Evolutionary conservation across 1,284 basidiomycete genomes (phyloP), one percentile per base, ranked within the genome.

Genomic region (Leccinum pallidistipes): DNA sequence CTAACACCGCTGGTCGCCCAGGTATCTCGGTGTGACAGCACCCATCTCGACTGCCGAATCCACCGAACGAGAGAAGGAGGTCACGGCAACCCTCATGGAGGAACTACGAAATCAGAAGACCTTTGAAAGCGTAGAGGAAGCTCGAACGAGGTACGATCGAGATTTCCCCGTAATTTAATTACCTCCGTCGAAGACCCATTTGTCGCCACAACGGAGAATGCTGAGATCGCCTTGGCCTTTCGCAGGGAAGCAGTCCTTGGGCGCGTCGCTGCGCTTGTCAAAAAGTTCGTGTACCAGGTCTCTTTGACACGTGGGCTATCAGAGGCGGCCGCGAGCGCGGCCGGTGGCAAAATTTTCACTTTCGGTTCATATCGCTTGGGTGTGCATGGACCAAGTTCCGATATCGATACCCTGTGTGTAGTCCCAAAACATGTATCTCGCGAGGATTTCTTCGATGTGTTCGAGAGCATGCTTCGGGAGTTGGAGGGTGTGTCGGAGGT

Each of bases 371-470:
- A 97, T 81, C 87, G 93, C 66, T 81, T 99, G 50, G 97, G 97
- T 61, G 97, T 99, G 14, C 97, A 99, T 76, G 94, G 94, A 12
- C 97, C 97, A 38, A 94, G 95, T 9, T 86, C 91, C 52, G 97
- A 99, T 86, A 98, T 99, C 74, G 97, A 99, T 80, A 98, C 96
- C n/a, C 82, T 99, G 38, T 95, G 95, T 74, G 97, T 99, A 31
- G 97, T 97, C 32, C 97, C 97, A 5, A 94, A 95, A 76, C 95
- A 98, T 76, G 91, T 99, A 59, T 91, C 90, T 65, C 85, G 94
- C 65, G 95, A 98, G 70, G 95, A 99, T 79, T 99, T 99, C 79
- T 98, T 98, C 71, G 87, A 90, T 0, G 83, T 91, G 40, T 97
- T 99, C 70, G 94, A 95, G 74, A 82, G 85, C 36, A 95, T 98